These are phyloP conservation scores for Entonaema liquescens DNA, from an alignment of 495 filamentous ascomycete genomes.

Conservation along the genomic window DNA sequence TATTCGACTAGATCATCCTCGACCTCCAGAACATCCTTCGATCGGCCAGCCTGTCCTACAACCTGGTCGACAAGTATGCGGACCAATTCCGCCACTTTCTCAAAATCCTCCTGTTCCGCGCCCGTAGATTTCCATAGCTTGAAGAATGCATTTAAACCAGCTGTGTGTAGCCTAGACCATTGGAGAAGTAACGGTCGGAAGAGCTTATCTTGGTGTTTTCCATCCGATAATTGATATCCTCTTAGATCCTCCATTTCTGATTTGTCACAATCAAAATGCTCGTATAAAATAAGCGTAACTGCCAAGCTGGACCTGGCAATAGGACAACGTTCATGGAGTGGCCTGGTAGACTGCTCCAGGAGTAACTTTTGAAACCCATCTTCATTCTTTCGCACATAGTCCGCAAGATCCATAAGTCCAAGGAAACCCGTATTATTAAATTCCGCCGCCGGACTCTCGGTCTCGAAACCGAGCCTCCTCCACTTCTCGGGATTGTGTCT, in stretches of 20 bases:
- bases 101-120: conserved; percentile 85
- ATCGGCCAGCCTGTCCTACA: conserved; percentile 81
- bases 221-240: conserved; percentile 78
- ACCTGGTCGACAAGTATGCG: conserved; percentile 92
- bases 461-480: conserved; percentile 90
- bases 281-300: conserved; percentile 87
- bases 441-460: conserved; percentile 83
- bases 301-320: conserved; percentile 88
- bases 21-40: conserved; percentile 85
- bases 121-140: conserved; percentile 90
- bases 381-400: conserved; percentile 89
- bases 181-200: conserved; percentile 91
- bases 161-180: conserved; percentile 94
- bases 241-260: conserved; percentile 83
- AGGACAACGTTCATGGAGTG: conserved; percentile 79
- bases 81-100: conserved; percentile 89
- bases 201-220: conserved; percentile 81
- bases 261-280: conserved; percentile 94
- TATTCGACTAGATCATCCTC: conserved; percentile 89
- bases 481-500: conserved; percentile 92
- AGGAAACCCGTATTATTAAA: conserved; percentile 89
- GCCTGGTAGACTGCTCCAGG: conserved; percentile 84
- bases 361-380: conserved; percentile 92
- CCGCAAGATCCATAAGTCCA: conserved; percentile 96
- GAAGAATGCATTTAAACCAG: conserved; percentile 87